Conservation (phyloP, 257 asterid genomes). For the Nicotiana knightiana region DNA sequence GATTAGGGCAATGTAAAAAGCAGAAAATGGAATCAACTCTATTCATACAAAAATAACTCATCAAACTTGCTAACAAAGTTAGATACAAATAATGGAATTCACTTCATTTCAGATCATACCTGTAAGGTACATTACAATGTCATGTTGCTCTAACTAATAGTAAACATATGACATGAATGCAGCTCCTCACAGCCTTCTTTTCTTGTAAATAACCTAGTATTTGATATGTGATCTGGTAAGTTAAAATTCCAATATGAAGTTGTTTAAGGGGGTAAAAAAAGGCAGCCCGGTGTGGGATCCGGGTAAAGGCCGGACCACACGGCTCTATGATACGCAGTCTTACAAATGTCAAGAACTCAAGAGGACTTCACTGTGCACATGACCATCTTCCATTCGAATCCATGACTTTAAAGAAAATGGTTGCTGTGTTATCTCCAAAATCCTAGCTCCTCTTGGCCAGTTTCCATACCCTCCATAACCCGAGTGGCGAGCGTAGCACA, state of each 20-base stretch:
- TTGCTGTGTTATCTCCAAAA: slow-evolving; percentile 48
- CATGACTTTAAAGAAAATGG: slow-evolving; percentile 74
- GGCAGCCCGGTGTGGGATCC: no score
- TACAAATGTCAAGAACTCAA: slow-evolving; percentile 32
- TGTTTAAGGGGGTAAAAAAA: no score
- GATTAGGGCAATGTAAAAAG: not conserved
- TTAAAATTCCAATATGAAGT: no score
- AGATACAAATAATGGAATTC: not conserved
- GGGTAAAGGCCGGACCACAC: no score
- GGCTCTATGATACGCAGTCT: no score
- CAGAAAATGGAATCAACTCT: not conserved
- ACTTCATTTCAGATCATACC: not conserved
- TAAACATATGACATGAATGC: not conserved
- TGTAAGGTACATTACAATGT: not conserved
- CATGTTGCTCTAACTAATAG: not conserved
- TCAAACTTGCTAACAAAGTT: not conserved
- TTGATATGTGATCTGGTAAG: not conserved
- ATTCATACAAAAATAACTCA: not conserved
- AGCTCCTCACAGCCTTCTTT: not conserved
- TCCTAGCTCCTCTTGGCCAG: slow-evolving; percentile 75
- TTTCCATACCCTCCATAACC: slow-evolving; percentile 96
- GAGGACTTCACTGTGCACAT: slow-evolving; percentile 44
- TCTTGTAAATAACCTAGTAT: not conserved
- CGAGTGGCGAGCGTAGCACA: slow-evolving; percentile 87
- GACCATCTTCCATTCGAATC: slow-evolving; percentile 89